A percentile compares a stretch with the other conserved stretches of the same genome.
These are phyloP conservation scores for Colletotrichum destructivum DNA, from an alignment of 2,329 filamentous ascomycete species.

Conservation along the genomic window DNA sequence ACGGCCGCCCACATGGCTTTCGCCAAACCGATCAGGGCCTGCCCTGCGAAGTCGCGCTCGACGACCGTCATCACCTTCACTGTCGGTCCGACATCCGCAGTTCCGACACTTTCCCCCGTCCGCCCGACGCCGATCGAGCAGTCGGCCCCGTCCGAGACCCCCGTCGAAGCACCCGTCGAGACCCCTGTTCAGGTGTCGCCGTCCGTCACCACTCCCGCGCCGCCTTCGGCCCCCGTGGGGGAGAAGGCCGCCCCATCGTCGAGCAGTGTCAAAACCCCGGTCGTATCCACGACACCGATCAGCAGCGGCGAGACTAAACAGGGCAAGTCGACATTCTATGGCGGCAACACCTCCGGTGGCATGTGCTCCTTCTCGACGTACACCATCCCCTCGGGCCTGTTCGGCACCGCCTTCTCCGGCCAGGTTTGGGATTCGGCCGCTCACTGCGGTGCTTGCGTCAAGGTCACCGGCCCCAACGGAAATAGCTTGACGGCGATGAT, in stretches of 20 bases:
- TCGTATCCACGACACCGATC: constrained; percentile 18
- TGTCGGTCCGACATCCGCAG: constrained; percentile 6
- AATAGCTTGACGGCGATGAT: constrained; percentile 75
- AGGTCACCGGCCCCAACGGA: constrained; percentile 70
- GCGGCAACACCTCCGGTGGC: constrained; percentile 71
- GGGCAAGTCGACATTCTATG: constrained; percentile 67
- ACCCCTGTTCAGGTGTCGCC: constrained; percentile 16
- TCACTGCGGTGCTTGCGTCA: constrained; percentile 74
- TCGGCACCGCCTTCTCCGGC: constrained; percentile 74
- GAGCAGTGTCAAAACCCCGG: constrained; percentile 19
- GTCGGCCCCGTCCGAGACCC: neutral
- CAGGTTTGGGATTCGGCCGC: constrained; percentile 69
- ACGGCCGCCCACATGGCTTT: constrained; percentile 39
- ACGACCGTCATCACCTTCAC: constrained; percentile 30
- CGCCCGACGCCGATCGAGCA: constrained; percentile 25
- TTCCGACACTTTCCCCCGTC: constrained; percentile 20
- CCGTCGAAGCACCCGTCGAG: constrained; percentile 9
- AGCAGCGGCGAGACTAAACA: constrained; percentile 14
- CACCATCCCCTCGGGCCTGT: constrained; percentile 71
- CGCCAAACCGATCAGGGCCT: constrained; percentile 37
- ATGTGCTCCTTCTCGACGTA: constrained; percentile 76
- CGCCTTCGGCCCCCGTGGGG: constrained; percentile 11
- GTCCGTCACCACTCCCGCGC: constrained; percentile 20
- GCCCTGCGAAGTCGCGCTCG: constrained; percentile 14
- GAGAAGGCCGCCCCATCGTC: constrained; percentile 14